Evolutionary conservation across 148 eudicot species (phyloP).

Genomic region (Chenopodium quinoa): DNA sequence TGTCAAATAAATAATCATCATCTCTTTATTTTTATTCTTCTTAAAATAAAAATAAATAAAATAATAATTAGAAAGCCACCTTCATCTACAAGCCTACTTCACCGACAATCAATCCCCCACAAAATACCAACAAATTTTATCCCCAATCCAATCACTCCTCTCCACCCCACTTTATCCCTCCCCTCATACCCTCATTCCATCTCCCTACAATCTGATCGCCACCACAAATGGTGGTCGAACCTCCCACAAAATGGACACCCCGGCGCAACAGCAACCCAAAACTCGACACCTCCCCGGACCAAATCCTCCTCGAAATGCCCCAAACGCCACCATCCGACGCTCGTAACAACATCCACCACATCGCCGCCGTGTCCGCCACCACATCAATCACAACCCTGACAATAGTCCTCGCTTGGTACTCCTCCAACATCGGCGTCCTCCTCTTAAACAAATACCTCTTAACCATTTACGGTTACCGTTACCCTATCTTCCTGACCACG

Average conservation of each 20-base stretch:
- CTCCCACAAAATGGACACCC: slow-evolving; percentile 52
- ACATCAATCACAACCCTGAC: slow-evolving; percentile 38
- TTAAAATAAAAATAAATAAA: background rate
- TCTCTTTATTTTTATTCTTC: too few relatives aligned
- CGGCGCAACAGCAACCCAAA: slow-evolving; percentile 75
- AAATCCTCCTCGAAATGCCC: slow-evolving; percentile 46
- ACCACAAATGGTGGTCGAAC: slow-evolving; percentile 51
- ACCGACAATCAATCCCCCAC: slow-evolving; percentile 13
- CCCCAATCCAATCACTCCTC: background rate
- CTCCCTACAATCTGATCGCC: background rate
- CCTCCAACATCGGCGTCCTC: slow-evolving; percentile 82
- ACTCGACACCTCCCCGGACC: slow-evolving; percentile 31
- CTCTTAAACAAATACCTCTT: slow-evolving; percentile 80
- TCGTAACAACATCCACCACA: slow-evolving; percentile 29
- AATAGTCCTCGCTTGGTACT: slow-evolving; percentile 66
- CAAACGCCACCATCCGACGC: slow-evolving; percentile 57
- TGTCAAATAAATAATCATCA: background rate
- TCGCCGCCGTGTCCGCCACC: background rate
- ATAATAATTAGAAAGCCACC: background rate
- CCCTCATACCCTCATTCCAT: background rate
- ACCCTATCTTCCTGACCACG: slow-evolving; percentile 81
- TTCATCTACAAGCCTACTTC: background rate
- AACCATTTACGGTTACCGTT: slow-evolving; percentile 61
- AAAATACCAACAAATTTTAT: too few relatives aligned
- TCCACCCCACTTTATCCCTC: background rate